Evolutionary conservation across 2,329 filamentous ascomycete genomes (phyloP).

Genomic region (Aspergillus sp.): DNA sequence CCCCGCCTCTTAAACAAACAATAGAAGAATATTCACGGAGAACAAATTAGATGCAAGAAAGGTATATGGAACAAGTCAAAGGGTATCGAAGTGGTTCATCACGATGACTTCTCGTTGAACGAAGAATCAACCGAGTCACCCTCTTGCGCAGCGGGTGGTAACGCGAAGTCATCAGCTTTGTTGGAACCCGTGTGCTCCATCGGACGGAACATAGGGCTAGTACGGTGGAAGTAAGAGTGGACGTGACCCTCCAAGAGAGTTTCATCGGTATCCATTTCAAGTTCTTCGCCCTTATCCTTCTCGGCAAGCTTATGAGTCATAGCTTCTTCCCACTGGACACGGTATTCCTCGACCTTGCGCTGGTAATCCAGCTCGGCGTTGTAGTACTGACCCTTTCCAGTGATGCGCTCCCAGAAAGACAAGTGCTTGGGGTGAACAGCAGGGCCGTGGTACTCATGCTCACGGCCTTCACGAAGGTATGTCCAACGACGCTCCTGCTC

Average conservation of each 20-base stretch:
- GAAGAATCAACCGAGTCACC: slow-evolving; percentile 15
- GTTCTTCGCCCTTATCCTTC: slow-evolving; percentile 35
- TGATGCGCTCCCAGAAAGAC: slow-evolving; percentile 78
- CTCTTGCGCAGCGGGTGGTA: slow-evolving; percentile 30
- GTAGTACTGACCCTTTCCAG: slow-evolving; percentile 76
- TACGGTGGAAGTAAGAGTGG: slow-evolving; percentile 51
- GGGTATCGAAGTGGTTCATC: no score
- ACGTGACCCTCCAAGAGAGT: slow-evolving; percentile 47
- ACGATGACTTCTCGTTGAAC: slow-evolving; percentile 18
- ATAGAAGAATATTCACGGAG: no score
- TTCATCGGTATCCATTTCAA: slow-evolving; percentile 39
- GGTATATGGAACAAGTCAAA: no score
- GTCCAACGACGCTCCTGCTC: slow-evolving; percentile 93
- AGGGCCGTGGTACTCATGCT: slow-evolving; percentile 83
- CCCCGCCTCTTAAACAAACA: no score
- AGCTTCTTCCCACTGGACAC: slow-evolving; percentile 50
- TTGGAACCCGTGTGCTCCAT: slow-evolving; percentile 25
- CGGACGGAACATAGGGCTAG: slow-evolving; percentile 39
- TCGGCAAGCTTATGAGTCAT: slow-evolving; percentile 47
- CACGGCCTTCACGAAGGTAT: slow-evolving; percentile 74
- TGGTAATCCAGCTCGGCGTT: slow-evolving; percentile 77
- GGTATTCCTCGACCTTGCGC: slow-evolving; percentile 80
- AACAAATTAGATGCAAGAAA: no score
- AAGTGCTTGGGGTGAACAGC: slow-evolving; percentile 87
- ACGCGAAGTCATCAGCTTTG: slow-evolving; percentile 27